Evolutionary conservation across 306 rosid species (phyloP).

Genomic region (Trifolium pratense): DNA sequence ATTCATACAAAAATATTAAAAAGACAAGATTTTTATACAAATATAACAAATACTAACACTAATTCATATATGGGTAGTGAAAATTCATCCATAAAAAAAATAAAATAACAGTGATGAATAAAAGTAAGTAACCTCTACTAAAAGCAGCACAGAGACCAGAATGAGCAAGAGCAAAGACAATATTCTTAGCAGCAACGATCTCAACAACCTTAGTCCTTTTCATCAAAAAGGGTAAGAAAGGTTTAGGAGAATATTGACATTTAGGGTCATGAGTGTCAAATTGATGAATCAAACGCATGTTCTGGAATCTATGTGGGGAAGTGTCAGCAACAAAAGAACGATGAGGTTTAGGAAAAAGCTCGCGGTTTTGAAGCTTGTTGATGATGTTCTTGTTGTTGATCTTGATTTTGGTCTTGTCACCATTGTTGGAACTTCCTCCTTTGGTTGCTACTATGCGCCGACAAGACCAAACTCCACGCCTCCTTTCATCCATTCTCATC

Average conservation of each 20-base stretch:
- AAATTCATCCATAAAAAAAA: neutral
- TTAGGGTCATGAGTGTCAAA: slow-evolving; percentile 86
- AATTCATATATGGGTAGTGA: neutral
- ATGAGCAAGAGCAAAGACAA: slow-evolving; percentile 85
- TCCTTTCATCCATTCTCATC: slow-evolving; percentile 67
- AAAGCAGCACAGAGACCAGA: slow-evolving; percentile 95
- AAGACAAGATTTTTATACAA: slow-evolving; percentile 9
- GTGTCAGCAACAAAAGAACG: slow-evolving; percentile 75
- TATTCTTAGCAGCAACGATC: slow-evolving; percentile 81
- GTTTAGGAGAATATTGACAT: slow-evolving; percentile 58
- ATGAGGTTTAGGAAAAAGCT: slow-evolving; percentile 75
- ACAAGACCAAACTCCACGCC: slow-evolving; percentile 66
- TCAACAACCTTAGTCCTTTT: slow-evolving; percentile 81
- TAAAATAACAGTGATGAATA: too few species aligned
- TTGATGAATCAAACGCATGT: slow-evolving; percentile 77
- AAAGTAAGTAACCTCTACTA: slow-evolving; percentile 62
- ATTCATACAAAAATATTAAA: neutral
- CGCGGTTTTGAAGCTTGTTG: slow-evolving; percentile 82
- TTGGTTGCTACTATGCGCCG: slow-evolving; percentile 81
- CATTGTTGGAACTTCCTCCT: slow-evolving; percentile 44
- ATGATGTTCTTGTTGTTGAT: slow-evolving; percentile 42
- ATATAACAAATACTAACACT: neutral
- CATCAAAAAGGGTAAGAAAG: slow-evolving; percentile 73
- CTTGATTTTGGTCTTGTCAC: slow-evolving; percentile 25
- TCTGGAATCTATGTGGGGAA: slow-evolving; percentile 79